Base-by-base conservation (phyloP, 1,139 yeast species). In the Blastobotrys ciferrii region DNA sequence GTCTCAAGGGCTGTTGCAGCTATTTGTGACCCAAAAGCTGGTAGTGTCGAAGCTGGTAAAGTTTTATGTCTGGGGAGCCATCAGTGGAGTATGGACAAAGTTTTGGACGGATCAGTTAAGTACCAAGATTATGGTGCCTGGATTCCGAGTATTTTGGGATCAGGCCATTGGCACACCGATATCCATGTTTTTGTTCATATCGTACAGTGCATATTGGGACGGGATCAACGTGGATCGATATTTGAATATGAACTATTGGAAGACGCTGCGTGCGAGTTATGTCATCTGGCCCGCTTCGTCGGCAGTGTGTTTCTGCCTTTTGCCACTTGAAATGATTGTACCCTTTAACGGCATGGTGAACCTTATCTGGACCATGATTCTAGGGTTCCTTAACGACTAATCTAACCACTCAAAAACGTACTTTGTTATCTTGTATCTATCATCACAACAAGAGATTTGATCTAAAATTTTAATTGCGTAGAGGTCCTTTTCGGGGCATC, bases 201-300 rank as follows among this genome's bases (percentile, higher is more conserved):
- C 64, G 23, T 64, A 62, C 46, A 54, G 62, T 17, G 69, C 69
- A 4, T 65, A 57, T 49, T 67, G 71, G 71, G 70, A 67, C 45
- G 70, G 69, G 37, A 56, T 58, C 32, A 66, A 66, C 46, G 53
- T 65, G 18, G 69, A 65, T 48, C 51, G 57, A 19, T 65, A 61
- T 43, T 45, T 67, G 44, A 60, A 61, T 15, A 59, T 57, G 53
- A 51, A 61, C 46, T 64, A 56, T 48, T 38, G 52, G 31, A 54
- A 55, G 17, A 62, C 68, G 3, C 56, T 68, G 32, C 57, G 58
- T 42, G 59, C 62, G 32, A 64, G 69, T 38, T 57, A 64, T 44
- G 38, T 67, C 4, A 58, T 68, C 23, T 68, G 72, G 72, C 72
- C 72, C 3, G 39, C 62, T 4, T 68, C 69, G 1, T 67, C 72